A percentile compares a stretch with the other conserved stretches of the same genome.
Evolutionary conservation across 805 yeast species (phyloP).

Genomic region (Zygosaccharomyces pseudorouxii): DNA sequence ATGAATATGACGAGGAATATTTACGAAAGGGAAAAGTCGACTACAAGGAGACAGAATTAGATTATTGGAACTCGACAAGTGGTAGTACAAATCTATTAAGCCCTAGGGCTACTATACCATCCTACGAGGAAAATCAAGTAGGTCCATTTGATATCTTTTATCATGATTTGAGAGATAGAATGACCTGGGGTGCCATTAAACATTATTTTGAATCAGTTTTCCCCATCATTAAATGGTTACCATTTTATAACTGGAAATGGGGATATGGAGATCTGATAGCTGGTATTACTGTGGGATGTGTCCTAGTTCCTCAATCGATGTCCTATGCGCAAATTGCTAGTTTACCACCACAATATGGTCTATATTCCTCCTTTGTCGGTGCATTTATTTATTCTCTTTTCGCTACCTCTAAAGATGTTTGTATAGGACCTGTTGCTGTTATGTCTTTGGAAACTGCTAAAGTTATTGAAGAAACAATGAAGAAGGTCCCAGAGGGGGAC

Average conservation of each 20-base stretch:
- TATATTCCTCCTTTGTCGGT: constrained; percentile 89
- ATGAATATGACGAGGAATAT: background rate
- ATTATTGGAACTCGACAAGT: background rate
- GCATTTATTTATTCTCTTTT: constrained; percentile 83
- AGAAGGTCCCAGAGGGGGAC: constrained; percentile 39
- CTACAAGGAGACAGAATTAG: constrained; percentile 10
- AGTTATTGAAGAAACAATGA: constrained; percentile 62
- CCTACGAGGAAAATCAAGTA: constrained; percentile 22
- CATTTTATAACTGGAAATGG: constrained; percentile 80
- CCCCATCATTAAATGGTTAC: constrained; percentile 80
- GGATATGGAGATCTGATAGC: constrained; percentile 78
- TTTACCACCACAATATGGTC: constrained; percentile 75
- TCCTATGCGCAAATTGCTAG: constrained; percentile 88
- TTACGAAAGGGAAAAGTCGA: background rate
- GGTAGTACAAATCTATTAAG: constrained; percentile 1
- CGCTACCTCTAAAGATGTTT: constrained; percentile 93
- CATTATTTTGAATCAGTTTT: constrained; percentile 60
- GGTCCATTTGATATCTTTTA: constrained; percentile 23
- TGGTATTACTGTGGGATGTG: constrained; percentile 90
- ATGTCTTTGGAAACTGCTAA: constrained; percentile 85
- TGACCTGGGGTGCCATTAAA: constrained; percentile 36
- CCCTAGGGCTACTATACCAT: constrained; percentile 7
- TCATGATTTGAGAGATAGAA: constrained; percentile 15
- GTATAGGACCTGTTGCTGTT: constrained; percentile 96
- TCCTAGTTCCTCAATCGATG: constrained; percentile 93